phyloP scores from a whole-genome alignment of 2,329 filamentous ascomycete genomes.

The Colletotrichum musicola region DNA sequence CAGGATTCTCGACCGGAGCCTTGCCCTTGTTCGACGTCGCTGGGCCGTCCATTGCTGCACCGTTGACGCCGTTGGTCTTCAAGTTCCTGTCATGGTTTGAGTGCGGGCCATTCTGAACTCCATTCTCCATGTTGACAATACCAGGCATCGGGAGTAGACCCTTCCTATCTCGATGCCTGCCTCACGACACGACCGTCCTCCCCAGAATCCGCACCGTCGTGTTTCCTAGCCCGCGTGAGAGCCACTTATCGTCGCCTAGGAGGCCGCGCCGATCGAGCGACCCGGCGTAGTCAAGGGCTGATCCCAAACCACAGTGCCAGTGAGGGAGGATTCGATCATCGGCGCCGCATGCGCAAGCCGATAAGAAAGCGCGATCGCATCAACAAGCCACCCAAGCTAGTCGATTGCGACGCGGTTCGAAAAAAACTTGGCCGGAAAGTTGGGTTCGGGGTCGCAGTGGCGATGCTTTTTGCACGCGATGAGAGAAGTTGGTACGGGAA shows the following conservation, averaged over 20 bases:
- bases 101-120: constrained; percentile 64
- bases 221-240: background rate
- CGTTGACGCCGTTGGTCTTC: constrained; percentile 59
- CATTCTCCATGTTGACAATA: constrained; percentile 68
- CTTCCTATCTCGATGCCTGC: constrained; percentile 37
- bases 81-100: constrained; percentile 68
- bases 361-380: constrained; percentile 33
- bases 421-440: background rate
- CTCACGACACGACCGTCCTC: constrained; percentile 35
- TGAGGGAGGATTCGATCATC: constrained; percentile 35
- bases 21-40: constrained; percentile 51
- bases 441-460: constrained; percentile 1
- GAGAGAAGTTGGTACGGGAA: constrained; percentile 15
- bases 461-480: constrained; percentile 30
- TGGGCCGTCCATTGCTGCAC: constrained; percentile 45
- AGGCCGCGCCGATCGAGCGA: constrained; percentile 12
- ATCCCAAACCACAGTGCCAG: constrained; percentile 28
- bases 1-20: constrained; percentile 40
- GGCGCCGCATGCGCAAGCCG: constrained; percentile 39
- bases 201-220: constrained; percentile 12
- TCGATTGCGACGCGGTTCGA: background rate
- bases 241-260: background rate
- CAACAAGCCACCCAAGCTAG: constrained; percentile 3
- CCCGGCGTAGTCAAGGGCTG: constrained; percentile 13
- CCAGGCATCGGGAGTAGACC: constrained; percentile 60